A percentile compares a stretch with the other conserved stretches of the same genome.
Evolutionary conservation across 169 alveolate genomes (phyloP).

Genomic region (Ichthyophthirius multifiliis): DNA sequence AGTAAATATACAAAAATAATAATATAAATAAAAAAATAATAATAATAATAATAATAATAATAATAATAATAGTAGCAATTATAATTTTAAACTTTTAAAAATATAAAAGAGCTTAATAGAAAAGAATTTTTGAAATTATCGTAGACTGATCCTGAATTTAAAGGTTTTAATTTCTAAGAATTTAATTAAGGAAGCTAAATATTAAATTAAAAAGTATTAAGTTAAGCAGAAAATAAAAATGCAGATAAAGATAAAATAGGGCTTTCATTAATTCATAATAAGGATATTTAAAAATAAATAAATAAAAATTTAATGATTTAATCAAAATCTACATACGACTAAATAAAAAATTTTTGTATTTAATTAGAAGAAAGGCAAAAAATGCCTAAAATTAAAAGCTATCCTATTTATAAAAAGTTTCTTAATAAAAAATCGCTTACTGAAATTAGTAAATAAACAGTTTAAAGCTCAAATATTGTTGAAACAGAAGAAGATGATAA

Average conservation of each 20-base stretch:
- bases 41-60: background rate
- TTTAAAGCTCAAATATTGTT: background rate
- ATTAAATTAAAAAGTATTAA: background rate
- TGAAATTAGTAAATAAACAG: background rate
- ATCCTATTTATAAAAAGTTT: conserved; percentile 4
- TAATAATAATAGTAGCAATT: background rate
- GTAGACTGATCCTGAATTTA: background rate
- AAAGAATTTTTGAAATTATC: background rate
- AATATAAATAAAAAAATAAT: background rate
- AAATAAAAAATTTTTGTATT: no score
- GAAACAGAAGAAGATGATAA: background rate
- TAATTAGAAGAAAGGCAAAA: background rate
- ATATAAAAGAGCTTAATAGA: background rate
- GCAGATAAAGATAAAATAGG: background rate
- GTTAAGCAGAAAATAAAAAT: background rate
- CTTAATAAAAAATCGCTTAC: background rate
- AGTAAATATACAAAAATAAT: background rate
- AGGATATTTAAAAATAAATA: background rate
- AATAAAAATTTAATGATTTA: background rate
- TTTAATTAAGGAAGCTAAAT: background rate
- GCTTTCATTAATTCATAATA: background rate
- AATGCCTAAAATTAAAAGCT: background rate
- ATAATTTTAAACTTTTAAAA: background rate
- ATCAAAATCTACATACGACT: background rate
- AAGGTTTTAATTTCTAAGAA: background rate